A percentile compares a stretch with the other conserved stretches of the same genome.
Conservation (phyloP, 176 grass and related monocot genomes). For the Aechmea fasciata region DNA sequence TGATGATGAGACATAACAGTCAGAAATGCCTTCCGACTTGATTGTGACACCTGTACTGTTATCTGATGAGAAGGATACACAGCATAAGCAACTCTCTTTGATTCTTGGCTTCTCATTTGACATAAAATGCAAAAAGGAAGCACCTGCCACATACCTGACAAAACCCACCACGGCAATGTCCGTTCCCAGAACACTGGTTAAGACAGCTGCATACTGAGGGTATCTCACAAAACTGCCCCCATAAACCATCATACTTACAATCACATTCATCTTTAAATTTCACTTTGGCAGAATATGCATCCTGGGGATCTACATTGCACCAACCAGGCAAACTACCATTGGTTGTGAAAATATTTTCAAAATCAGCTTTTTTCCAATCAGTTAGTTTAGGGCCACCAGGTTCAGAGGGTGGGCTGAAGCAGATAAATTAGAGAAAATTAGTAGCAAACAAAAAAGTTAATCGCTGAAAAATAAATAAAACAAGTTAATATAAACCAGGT, state of each 20-base stretch:
- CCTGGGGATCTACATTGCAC: constrained; percentile 84
- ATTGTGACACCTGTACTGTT: no score
- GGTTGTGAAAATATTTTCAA: constrained; percentile 73
- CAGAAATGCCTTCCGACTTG: no score
- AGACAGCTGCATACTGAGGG: constrained; percentile 60
- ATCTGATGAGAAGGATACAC: no score
- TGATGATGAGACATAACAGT: no score
- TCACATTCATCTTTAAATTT: constrained; percentile 81
- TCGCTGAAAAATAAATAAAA: constrained; percentile 3
- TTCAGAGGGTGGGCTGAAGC: constrained; percentile 52
- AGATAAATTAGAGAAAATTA: constrained; percentile 23
- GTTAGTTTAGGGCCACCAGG: constrained; percentile 51
- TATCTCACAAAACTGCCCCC: constrained; percentile 78
- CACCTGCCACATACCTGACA: constrained; percentile 48
- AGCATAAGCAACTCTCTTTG: no score
- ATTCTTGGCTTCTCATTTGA: no score
- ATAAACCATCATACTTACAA: constrained; percentile 85
- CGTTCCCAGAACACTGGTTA: constrained; percentile 84
- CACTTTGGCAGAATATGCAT: constrained; percentile 65
- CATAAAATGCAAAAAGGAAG: not conserved
- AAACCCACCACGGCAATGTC: constrained; percentile 87
- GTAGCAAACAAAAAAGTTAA: constrained; percentile 11
- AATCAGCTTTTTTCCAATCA: constrained; percentile 63
- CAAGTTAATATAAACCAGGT: not conserved
- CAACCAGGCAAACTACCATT: constrained; percentile 68